Evolutionary conservation across 2,329 filamentous ascomycete genomes (phyloP), one percentile per base, ranked within the genome.

Genomic region (Clarireedia paspali): DNA sequence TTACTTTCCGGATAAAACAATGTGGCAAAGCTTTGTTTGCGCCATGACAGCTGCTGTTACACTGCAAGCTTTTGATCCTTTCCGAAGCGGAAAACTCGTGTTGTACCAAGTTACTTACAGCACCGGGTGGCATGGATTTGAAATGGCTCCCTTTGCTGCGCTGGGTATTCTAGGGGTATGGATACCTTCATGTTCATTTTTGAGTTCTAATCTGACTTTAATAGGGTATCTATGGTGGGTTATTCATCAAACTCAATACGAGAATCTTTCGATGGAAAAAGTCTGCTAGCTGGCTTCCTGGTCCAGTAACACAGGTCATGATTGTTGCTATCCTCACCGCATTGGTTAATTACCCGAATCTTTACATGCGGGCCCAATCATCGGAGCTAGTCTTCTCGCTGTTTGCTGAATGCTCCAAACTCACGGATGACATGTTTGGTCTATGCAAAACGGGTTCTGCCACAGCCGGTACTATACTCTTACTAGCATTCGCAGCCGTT

Each of bases 11-110:
- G 92, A 97, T 73, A 97, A 97, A 72, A 97, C 94, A 9, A 97
- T 99, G 94, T 99, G 94, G 94, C 94, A 96, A 70, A 96, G 91
- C 66, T 99, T 99, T 68, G 94, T 99, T 42, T 97, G 94, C 66
- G 94, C 94, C 69, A 97, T 97, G 91, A 89, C 95, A n/a, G 94
- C 91, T 15, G 92, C 94, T 17, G 89, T 97, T 39, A 90, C 91
- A 14, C 77, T 99, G 4, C 92, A 97, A 71, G 89, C 89, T 5
- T 82, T 96, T 59, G 94, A 99, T 69, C 94, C 94, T 4, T 96
- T 97, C 70, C 83, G 94, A 53, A 95, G 91, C 1, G 94, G 92
- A 53, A 95, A 99, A 71, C 86, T 97, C 53, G 94, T 97, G 47
- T 76, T 97, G 54, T 99, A 96, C 69, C 91, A 99, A 72, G 91